Base-by-base conservation (phyloP, 2,329 filamentous ascomycete genomes). In the Scedosporium apiospermum region DNA sequence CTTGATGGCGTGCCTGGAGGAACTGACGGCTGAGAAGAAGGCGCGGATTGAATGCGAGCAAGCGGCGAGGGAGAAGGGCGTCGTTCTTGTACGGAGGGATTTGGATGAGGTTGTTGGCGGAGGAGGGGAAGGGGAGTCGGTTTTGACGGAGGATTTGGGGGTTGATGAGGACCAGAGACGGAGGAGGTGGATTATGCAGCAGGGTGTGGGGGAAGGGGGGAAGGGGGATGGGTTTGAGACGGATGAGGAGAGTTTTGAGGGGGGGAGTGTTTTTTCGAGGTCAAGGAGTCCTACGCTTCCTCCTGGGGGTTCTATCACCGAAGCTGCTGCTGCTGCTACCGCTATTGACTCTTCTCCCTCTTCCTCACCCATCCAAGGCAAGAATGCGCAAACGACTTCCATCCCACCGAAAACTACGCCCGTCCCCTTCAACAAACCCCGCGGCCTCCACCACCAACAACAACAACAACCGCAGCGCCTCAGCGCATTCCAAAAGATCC, bases 261-360 rank as follows among this genome's bases (percentile, higher is more conserved):
- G 72, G 21, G 80, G 78, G 41, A 86, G 83, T 68, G 77, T 88
- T 46, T 88, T 88, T 68, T 87, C 84, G 14, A 76, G 84, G 49
- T 81, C 81, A 44, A 77, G 83, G 26, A 86, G 83, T 67, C 85
- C 85, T 1, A 82, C 83, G 2, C 41, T 62, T 5, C 21, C 58
- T 14, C 55, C 58, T n/a, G 12, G n/a, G n/a, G 49, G n/a, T 27
- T 53, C 42, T 34, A 14, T 44, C 58, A 21, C 42, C 41, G 59
- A 55, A 23, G 60, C 55, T 1, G 72, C 78, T 26, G 74, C 77
- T 51, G 75, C 76, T 10, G 18, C 55, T 6, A 6, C 55, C 14
- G 23, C 10, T 3, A 12, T 10, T 5, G 30, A 14, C 26, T n/a
- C 7, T 14, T n/a, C 16, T 41, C 26, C 14, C 38, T 27, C 55